A percentile compares a stretch with the other conserved stretches of the same genome.
Conservation (phyloP, 2,329 filamentous ascomycete species). For the Aspergillus awamori region DNA sequence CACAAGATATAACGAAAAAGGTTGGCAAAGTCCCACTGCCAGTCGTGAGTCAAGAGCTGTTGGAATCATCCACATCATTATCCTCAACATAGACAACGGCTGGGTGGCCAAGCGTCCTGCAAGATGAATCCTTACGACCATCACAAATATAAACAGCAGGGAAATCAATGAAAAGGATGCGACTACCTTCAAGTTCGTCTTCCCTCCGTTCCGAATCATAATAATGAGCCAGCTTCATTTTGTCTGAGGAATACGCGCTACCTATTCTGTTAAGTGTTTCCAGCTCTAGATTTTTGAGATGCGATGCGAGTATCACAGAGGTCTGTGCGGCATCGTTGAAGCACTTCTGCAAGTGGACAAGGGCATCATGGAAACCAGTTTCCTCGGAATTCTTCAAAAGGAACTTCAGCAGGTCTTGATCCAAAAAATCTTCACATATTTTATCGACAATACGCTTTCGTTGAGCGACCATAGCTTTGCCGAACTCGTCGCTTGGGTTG, state of each 20-base stretch:
- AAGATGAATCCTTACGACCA: background rate
- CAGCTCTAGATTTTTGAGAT: too few species aligned
- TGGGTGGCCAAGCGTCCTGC: background rate
- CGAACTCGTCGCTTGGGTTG: background rate
- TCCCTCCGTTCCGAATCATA: background rate
- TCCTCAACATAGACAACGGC: background rate
- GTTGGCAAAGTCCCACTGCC: too few species aligned
- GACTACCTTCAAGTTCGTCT: background rate
- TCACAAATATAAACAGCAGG: background rate
- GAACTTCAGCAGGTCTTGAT: background rate
- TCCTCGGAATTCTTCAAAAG: background rate
- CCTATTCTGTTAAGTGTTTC: too few species aligned
- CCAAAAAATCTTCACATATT: background rate
- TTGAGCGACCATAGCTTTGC: background rate
- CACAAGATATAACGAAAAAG: too few species aligned
- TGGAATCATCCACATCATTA: background rate
- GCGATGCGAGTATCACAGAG: too few species aligned
- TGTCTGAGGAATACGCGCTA: too few species aligned
- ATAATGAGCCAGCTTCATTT: too few species aligned
- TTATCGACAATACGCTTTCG: background rate
- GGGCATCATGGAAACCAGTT: background rate
- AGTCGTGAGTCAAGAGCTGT: too few species aligned
- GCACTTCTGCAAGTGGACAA: background rate
- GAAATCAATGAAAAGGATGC: background rate
- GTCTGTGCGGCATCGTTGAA: background rate